These are phyloP conservation scores for Paralagenidium karlingii DNA, from an alignment of 352 stramenopile genomes.

Conservation along the genomic window DNA sequence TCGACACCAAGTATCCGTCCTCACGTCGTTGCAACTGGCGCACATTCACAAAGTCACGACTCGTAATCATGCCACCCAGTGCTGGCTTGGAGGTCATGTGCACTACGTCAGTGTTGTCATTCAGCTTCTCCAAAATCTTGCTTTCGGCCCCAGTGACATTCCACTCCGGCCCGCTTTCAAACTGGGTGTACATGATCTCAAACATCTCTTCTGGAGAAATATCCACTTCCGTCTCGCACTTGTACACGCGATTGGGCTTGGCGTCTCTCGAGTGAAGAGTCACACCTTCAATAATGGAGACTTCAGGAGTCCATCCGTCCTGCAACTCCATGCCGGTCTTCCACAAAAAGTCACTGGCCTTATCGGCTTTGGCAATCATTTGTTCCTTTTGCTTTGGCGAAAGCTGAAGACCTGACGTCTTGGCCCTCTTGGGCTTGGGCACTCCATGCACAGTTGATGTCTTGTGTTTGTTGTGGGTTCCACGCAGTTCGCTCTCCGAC, in stretches of 20 bases:
- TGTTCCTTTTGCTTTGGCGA: conserved; percentile 30
- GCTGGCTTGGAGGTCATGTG: conserved; percentile 52
- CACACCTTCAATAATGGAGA: conserved; percentile 39
- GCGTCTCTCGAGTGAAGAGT: conserved; percentile 51
- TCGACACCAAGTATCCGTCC: conserved; percentile 50
- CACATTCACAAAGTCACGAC: conserved; percentile 72
- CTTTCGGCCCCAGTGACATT: conserved; percentile 70
- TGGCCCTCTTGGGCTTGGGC: too few relatives aligned
- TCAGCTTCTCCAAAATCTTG: conserved; percentile 54
- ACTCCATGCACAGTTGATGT: too few relatives aligned
- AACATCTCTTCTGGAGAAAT: conserved; percentile 67
- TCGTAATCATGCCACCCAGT: conserved; percentile 66
- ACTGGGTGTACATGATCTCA: conserved; percentile 60
- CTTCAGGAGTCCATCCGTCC: conserved; percentile 49
- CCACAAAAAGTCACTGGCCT: conserved; percentile 36
- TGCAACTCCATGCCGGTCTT: conserved; percentile 16
- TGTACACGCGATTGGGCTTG: conserved; percentile 63
- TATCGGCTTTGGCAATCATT: conserved; percentile 28
- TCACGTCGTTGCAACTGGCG: conserved; percentile 60
- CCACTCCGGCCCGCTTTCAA: conserved; percentile 59
- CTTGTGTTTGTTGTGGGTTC: neutral
- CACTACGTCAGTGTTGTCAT: conserved; percentile 59
- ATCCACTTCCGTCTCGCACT: conserved; percentile 53
- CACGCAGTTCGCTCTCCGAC: neutral
- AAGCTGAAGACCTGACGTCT: too few relatives aligned